Percentiles rank a stretch among this genome's conserved stretches.
Conservation (phyloP, 2,329 filamentous ascomycete species). For the Phialemoniopsis sp. region DNA sequence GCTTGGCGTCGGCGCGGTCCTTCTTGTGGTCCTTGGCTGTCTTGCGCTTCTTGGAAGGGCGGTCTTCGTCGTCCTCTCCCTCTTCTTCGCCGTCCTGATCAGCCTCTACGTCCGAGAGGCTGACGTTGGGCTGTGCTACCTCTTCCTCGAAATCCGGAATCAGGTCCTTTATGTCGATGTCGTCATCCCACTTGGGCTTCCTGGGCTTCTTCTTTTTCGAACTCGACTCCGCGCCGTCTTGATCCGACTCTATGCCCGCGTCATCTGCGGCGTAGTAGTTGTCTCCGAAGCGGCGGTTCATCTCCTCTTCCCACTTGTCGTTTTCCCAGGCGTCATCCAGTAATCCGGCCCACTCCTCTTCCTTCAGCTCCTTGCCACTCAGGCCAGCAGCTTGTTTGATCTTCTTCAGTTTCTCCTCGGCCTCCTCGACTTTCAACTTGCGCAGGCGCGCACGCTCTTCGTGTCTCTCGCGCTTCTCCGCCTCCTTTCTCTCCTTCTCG, state of each 20-base stretch:
- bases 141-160: conserved; percentile 80
- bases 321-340: conserved; percentile 88
- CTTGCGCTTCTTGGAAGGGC: conserved; percentile 52
- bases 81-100: conserved; percentile 28
- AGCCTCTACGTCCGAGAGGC: conserved; percentile 50
- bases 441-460: conserved; percentile 80
- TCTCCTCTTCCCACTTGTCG: conserved; percentile 84
- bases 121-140: conserved; percentile 44
- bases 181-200: conserved; percentile 92
- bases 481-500: conserved; percentile 73
- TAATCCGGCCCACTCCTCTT: conserved; percentile 81
- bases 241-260: conserved; percentile 57
- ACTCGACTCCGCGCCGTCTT: conserved; percentile 40
- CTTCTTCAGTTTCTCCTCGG: conserved; percentile 79
- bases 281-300: conserved; percentile 84
- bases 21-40: conserved; percentile 57
- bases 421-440: conserved; percentile 86
- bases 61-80: conserved; percentile 24
- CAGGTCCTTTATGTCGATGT: conserved; percentile 94
- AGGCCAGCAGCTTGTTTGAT: conserved; percentile 88
- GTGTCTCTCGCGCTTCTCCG: conserved; percentile 69
- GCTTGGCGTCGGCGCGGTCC: conserved; percentile 56
- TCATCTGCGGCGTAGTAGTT: conserved; percentile 78
- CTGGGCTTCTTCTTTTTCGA: conserved; percentile 62
- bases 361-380: conserved; percentile 57